Evolutionary conservation across 768 basidiomycete genomes (phyloP), one percentile per base, ranked within the genome.

Genomic region (Harrya chromipes): DNA sequence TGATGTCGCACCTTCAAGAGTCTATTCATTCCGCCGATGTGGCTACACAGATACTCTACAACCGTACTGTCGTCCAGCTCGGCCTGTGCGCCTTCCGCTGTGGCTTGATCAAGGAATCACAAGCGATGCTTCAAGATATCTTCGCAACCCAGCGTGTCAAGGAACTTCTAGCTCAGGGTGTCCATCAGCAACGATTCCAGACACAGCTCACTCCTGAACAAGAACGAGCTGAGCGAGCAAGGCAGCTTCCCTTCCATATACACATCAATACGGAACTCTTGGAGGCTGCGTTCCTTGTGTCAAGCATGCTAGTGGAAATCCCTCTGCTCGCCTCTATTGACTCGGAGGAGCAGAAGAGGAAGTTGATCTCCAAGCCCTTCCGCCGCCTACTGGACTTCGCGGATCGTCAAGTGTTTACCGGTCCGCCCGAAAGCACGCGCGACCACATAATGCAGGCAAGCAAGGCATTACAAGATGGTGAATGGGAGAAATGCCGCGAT

Each of bases 361-460:
- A 95, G 71, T 80, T 84, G 2, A 90, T 95, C 51, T 94, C 91
- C n/a, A 94, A 97, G 67, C 91, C 94, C 21, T 99, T 98, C 83
- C 83, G 94, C 33, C 81, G 95, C 39, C 72, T 97, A 53, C 75
- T 99, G 45, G 97, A 99, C 70, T 94, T 97, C 63, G 94, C 95
- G 1, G 97, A 98, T 61, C 83, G 93, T 24, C 97, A 98, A 72
- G 87, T 97, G 11, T 99, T 99, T 70, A 94, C 93, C 20, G 97
- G 94, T 2, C 94, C 94, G 2, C 93, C 94, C n/a, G 97, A 99
- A 71, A 97, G 90, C 62, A 98, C 95, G 27, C 78, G 97, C 29
- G 97, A 99, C 63, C 97, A 98, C 66, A 95, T 99, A 69, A 97
- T 98, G 90, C 95, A 98, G 69, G 97, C 97, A 2, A 91, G 89